Evolutionary conservation across 2,329 filamentous ascomycete species (phyloP).

Genomic region (Arthrobotrys pseudoclavata): DNA sequence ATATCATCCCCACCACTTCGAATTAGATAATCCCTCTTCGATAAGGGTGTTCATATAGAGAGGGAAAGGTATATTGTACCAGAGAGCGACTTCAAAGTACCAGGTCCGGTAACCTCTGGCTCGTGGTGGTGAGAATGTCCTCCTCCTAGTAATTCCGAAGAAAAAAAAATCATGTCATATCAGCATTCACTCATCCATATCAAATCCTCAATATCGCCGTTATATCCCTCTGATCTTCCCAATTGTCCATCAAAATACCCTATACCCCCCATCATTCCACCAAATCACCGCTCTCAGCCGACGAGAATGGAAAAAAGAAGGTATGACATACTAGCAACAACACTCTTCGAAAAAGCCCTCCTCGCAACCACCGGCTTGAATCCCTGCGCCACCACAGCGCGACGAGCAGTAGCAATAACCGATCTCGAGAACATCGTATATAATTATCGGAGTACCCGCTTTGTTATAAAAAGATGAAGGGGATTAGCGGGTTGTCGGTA

Average conservation of each 20-base stretch:
- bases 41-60: neutral
- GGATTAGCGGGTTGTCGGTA: neutral
- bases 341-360: constrained; percentile 53
- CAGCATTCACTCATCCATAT: constrained; percentile 8
- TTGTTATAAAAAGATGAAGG: neutral
- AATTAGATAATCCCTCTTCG: neutral
- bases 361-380: constrained; percentile 51
- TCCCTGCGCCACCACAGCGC: constrained; percentile 43
- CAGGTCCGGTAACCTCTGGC: constrained; percentile 37
- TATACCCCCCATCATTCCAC: neutral
- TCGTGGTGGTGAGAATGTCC: constrained; percentile 33
- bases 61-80: constrained; percentile 26
- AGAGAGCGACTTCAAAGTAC: constrained; percentile 32
- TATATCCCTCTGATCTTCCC: neutral
- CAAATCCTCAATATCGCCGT: neutral
- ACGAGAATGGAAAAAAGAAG: neutral
- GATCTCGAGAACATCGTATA: constrained; percentile 55
- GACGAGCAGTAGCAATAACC: constrained; percentile 50
- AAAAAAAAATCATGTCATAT: constrained; percentile 12
- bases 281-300: neutral
- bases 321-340: constrained; percentile 49
- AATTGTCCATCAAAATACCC: neutral
- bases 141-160: constrained; percentile 13
- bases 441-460: neutral
- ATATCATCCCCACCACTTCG: neutral